phyloP scores from a whole-genome alignment of 108 stramenopile species.

The Conticribra weissflogii region DNA sequence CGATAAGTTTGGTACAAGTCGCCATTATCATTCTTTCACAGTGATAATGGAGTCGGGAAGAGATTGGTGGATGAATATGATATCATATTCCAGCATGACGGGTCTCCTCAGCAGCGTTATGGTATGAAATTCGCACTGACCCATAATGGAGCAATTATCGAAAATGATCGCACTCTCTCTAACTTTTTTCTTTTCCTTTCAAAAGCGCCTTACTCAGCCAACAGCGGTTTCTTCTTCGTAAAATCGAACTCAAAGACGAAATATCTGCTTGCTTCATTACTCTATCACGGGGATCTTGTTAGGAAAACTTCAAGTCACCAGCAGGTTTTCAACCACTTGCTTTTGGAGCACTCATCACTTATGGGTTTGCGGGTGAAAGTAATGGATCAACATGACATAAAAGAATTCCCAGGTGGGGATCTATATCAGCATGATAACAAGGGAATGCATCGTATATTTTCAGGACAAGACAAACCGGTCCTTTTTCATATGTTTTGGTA shows the following conservation, averaged over 20 bases:
- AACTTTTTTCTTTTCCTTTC: too few relatives aligned
- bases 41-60: conserved; percentile 6
- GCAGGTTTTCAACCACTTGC: conserved; percentile 52
- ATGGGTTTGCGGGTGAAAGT: conserved; percentile 68
- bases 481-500: conserved; percentile 72
- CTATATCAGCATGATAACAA: conserved; percentile 34
- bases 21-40: conserved; percentile 50
- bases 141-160: too few relatives aligned
- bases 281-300: conserved; percentile 59
- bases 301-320: conserved; percentile 58
- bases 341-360: conserved; percentile 60
- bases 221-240: conserved; percentile 81
- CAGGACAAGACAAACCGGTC: background rate
- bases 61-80: conserved; percentile 45
- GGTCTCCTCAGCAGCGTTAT: conserved; percentile 52
- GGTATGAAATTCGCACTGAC: too few relatives aligned
- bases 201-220: conserved; percentile 64
- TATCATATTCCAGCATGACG: conserved; percentile 81
- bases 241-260: conserved; percentile 52
- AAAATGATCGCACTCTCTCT: too few relatives aligned
- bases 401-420: conserved; percentile 56
- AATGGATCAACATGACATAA: conserved; percentile 36
- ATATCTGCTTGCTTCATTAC: conserved; percentile 56
- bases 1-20: conserved; percentile 63
- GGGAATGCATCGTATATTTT: conserved; percentile 10